Evolutionary conservation across 192 early-diverging fungal genomes (phyloP).

Genomic region (Ambispora gerdemannii): DNA sequence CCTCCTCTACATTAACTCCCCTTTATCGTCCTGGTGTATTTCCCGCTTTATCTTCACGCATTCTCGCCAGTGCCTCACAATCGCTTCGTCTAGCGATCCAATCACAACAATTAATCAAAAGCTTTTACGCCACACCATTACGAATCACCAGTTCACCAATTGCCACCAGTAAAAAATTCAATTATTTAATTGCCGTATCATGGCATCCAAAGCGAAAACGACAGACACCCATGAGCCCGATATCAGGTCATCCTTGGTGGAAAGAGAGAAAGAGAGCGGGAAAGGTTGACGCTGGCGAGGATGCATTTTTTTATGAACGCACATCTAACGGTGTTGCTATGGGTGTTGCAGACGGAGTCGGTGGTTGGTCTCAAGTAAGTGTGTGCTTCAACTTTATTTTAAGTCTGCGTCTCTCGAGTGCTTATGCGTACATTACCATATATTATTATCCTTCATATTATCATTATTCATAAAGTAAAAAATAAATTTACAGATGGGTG

Average conservation of each 20-base stretch:
- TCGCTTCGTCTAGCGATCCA: constrained; percentile 23
- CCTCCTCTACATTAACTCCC: constrained; percentile 27
- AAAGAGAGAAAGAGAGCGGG: constrained; percentile 45
- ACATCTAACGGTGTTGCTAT: constrained; percentile 51
- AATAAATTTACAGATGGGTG: constrained; percentile 32
- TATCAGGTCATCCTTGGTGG: constrained; percentile 34
- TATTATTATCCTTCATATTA: constrained; percentile 16
- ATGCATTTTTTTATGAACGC: constrained; percentile 56
- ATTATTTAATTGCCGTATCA: constrained; percentile 24
- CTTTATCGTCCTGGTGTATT: constrained; percentile 28
- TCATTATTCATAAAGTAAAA: background rate
- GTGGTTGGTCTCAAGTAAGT: constrained; percentile 57
- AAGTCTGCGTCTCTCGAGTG: too few relatives aligned
- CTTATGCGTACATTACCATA: too few relatives aligned
- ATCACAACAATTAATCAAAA: constrained; percentile 8
- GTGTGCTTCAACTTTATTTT: too few relatives aligned
- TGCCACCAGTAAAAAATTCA: constrained; percentile 25
- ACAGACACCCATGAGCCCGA: background rate
- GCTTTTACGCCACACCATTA: constrained; percentile 18
- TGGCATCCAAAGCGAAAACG: constrained; percentile 29
- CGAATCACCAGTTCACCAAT: constrained; percentile 1
- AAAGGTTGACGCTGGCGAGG: constrained; percentile 61
- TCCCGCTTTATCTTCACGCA: constrained; percentile 18
- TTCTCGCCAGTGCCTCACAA: constrained; percentile 23
- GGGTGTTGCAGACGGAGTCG: constrained; percentile 62